Evolutionary conservation across 1,284 basidiomycete species (phyloP).

Genomic region (Marasmius fiardii): DNA sequence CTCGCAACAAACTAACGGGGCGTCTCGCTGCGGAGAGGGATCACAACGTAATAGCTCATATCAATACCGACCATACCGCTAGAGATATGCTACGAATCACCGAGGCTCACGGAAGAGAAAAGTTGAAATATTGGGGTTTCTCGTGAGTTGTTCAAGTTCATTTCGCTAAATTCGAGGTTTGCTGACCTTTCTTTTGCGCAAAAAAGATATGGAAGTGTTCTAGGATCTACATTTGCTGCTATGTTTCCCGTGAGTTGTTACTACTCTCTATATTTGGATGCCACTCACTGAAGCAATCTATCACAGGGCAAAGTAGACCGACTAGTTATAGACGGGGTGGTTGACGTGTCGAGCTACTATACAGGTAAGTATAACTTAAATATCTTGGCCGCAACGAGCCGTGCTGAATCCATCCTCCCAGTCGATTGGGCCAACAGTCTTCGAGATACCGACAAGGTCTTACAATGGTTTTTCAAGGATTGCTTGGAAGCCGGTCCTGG

Average conservation of each 20-base stretch:
- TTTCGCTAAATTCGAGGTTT: too few relatives aligned
- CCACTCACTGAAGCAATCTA: not conserved
- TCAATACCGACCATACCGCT: conserved; percentile 42
- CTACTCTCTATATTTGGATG: too few relatives aligned
- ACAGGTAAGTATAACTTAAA: not conserved
- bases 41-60: conserved; percentile 29
- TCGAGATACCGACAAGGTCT: conserved; percentile 10
- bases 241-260: conserved; percentile 14
- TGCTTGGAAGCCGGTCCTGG: conserved; percentile 18
- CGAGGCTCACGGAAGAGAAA: conserved; percentile 38
- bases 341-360: too few relatives aligned
- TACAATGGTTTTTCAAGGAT: conserved; percentile 13
- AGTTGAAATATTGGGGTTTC: conserved; percentile 51
- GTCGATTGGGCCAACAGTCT: conserved; percentile 13
- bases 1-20: conserved; percentile 26
- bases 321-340: conserved; percentile 18
- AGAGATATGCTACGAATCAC: conserved; percentile 48
- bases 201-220: not conserved
- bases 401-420: not conserved
- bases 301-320: conserved; percentile 14
- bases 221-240: conserved; percentile 20
- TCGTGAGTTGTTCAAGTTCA: conserved; percentile 30
- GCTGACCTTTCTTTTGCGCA: not conserved
- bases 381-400: not conserved
- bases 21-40: conserved; percentile 28